Conservation (phyloP, 2,329 filamentous ascomycete species). For the Aspergillus alliaceus region DNA sequence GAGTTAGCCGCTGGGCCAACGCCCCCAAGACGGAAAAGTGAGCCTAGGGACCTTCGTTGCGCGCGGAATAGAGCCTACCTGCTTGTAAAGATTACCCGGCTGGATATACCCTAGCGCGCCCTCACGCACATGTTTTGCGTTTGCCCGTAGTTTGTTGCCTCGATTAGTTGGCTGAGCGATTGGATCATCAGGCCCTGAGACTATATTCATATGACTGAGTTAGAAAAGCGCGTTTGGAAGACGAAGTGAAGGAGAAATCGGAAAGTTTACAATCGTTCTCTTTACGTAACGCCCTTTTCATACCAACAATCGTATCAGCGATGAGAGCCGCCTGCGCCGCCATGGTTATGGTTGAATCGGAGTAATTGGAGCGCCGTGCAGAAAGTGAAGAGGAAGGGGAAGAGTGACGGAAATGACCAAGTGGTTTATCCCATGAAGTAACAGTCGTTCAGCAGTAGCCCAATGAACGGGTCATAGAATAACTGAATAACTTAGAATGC, state of each 20-base stretch:
- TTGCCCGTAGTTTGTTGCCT: constrained; percentile 61
- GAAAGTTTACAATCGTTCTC: constrained; percentile 44
- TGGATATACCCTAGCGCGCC: constrained; percentile 54
- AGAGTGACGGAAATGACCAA: neutral
- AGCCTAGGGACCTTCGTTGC: neutral
- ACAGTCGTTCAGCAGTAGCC: too few species aligned
- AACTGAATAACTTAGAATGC: too few species aligned
- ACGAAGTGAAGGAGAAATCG: neutral
- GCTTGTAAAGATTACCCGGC: constrained; percentile 55
- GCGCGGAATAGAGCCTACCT: constrained; percentile 41
- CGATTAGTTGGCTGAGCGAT: constrained; percentile 58
- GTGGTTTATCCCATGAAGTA: neutral
- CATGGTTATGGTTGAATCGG: constrained; percentile 31
- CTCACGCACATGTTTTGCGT: constrained; percentile 57
- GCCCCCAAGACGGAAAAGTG: neutral
- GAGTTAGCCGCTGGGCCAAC: constrained; percentile 6
- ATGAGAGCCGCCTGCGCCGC: constrained; percentile 47
- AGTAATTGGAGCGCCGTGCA: neutral
- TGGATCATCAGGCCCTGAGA: constrained; percentile 50
- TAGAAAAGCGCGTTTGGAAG: constrained; percentile 8
- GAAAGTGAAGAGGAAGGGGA: neutral
- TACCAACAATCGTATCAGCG: constrained; percentile 55
- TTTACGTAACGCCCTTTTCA: constrained; percentile 54
- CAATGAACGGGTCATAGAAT: too few species aligned
- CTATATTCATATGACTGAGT: constrained; percentile 23